phyloP scores from a whole-genome alignment of 129 eudicot species.

The Kitagawia praeruptora region DNA sequence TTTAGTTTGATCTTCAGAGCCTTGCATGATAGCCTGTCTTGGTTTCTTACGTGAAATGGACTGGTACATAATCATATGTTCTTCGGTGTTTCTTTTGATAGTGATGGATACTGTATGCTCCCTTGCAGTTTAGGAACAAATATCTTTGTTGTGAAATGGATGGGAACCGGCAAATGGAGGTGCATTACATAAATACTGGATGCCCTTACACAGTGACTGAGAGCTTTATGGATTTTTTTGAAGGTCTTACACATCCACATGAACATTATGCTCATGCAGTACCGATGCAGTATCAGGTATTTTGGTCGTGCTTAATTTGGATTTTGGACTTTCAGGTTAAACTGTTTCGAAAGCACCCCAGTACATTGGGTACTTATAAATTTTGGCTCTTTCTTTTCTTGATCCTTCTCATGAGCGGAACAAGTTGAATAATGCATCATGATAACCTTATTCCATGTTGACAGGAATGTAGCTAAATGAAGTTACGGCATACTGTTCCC shows the following conservation, averaged over 20 bases:
- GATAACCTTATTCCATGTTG: no score
- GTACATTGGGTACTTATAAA: background rate
- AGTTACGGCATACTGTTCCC: background rate
- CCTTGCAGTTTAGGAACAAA: slow-evolving; percentile 22
- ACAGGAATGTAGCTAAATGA: no score
- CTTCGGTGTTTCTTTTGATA: background rate
- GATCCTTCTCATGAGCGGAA: slow-evolving; percentile 5
- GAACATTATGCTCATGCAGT: slow-evolving; percentile 44
- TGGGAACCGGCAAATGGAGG: slow-evolving; percentile 47
- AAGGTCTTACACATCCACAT: slow-evolving; percentile 48
- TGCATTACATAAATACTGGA: slow-evolving; percentile 52
- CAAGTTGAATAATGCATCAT: background rate
- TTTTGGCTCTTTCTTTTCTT: background rate
- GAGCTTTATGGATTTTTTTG: slow-evolving; percentile 58
- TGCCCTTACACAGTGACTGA: slow-evolving; percentile 49
- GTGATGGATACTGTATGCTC: background rate
- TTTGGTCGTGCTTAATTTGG: background rate
- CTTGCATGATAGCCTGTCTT: background rate
- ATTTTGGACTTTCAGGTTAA: background rate
- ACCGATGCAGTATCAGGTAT: slow-evolving; percentile 55
- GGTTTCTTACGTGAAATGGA: background rate
- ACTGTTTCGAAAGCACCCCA: background rate
- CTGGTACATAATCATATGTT: slow-evolving; percentile 4
- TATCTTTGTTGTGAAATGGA: slow-evolving; percentile 30
- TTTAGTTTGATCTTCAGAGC: background rate